Conservation (phyloP, 1,284 basidiomycete genomes). For the Irpex sp. region DNA sequence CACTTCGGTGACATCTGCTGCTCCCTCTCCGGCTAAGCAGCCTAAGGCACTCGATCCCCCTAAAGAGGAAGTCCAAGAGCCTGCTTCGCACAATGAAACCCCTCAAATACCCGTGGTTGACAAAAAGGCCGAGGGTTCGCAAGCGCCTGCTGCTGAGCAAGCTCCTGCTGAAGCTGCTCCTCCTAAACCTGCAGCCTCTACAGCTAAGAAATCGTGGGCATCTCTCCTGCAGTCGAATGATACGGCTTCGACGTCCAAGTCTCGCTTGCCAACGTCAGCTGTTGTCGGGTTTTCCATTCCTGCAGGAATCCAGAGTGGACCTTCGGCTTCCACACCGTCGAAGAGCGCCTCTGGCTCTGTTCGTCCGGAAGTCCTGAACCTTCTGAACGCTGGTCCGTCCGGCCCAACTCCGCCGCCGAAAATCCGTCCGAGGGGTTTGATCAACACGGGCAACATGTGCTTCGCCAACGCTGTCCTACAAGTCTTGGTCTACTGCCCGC, state of each 20-base stretch:
- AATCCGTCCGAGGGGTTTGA: conserved; percentile 75
- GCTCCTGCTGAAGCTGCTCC: too few species aligned
- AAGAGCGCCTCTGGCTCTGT: conserved; percentile 32
- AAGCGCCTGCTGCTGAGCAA: too few species aligned
- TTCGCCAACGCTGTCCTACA: conserved; percentile 96
- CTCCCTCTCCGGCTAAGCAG: conserved; percentile 22
- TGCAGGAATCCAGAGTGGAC: conserved; percentile 25
- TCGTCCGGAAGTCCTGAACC: conserved; percentile 52
- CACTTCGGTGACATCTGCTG: conserved; percentile 47
- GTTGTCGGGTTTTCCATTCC: conserved; percentile 69
- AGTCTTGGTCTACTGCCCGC: conserved; percentile 84
- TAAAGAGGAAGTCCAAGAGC: conserved; percentile 6
- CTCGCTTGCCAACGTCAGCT: conserved; percentile 55
- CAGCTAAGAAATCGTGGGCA: conserved; percentile 62
- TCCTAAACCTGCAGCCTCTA: background rate
- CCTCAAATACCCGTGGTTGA: background rate
- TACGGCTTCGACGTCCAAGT: conserved; percentile 35
- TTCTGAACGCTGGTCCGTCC: conserved; percentile 50
- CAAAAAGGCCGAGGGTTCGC: background rate
- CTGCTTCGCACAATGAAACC: conserved; percentile 4
- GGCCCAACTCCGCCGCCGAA: conserved; percentile 30
- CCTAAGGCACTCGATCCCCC: conserved; percentile 18
- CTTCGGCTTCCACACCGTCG: conserved; percentile 15
- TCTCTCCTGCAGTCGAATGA: conserved; percentile 56
- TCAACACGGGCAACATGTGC: conserved; percentile 97